These are phyloP conservation scores for Scheffersomyces cryptocercus DNA, from an alignment of 1,139 yeast genomes.

Conservation along the genomic window DNA sequence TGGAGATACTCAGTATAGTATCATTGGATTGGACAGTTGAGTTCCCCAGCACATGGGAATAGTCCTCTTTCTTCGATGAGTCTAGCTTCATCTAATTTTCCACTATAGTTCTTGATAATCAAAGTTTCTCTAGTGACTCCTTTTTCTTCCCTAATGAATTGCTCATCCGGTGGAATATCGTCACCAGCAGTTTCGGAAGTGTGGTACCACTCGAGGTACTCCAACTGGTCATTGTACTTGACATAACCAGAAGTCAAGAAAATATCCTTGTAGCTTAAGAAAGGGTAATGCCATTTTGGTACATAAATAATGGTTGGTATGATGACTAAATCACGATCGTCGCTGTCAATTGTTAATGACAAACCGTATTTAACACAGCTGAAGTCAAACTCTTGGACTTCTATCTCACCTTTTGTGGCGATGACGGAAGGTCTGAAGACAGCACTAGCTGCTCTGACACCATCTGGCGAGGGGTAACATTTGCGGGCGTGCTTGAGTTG, in stretches of 20 bases:
- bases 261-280: conserved; percentile 44
- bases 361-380: conserved; percentile 47
- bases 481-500: conserved; percentile 23
- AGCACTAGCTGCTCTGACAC: conserved; percentile 70
- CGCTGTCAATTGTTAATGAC: conserved; percentile 32
- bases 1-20: background rate
- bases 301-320: conserved; percentile 61
- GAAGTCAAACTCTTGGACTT: conserved; percentile 57
- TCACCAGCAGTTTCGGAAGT: conserved; percentile 17
- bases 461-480: conserved; percentile 52
- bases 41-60: conserved; percentile 14
- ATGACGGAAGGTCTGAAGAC: conserved; percentile 72
- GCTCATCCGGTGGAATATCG: conserved; percentile 8
- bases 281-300: conserved; percentile 70
- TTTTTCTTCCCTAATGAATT: background rate
- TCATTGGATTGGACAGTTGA: conserved; percentile 22
- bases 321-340: conserved; percentile 15
- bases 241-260: conserved; percentile 57
- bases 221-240: conserved; percentile 49
- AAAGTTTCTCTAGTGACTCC: conserved; percentile 27
- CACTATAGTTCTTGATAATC: conserved; percentile 42
- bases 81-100: conserved; percentile 28
- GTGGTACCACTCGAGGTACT: conserved; percentile 74
- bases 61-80: conserved; percentile 13
- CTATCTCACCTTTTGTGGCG: conserved; percentile 56